Evolutionary conservation across 2,329 filamentous ascomycete genomes (phyloP), one percentile per base, ranked within the genome.

Genomic region (Beauveria asiatica): DNA sequence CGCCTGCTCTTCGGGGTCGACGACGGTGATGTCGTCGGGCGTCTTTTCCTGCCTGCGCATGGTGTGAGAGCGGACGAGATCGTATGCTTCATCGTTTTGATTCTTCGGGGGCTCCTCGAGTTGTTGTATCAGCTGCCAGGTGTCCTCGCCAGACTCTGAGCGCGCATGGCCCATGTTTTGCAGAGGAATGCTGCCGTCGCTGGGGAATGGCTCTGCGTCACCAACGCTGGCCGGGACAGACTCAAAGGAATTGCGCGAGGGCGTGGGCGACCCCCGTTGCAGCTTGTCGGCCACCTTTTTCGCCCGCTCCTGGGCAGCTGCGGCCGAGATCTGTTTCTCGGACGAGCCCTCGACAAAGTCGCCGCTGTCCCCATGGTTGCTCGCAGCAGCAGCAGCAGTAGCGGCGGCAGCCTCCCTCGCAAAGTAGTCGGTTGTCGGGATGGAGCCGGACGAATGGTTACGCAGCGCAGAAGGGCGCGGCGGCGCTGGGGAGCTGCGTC

Each of bases 1-100:
- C 13, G 41, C 49, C 57, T 59, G 57, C 46, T 62, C 55, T 52
- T 62, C 23, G 23, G 61, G 30, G 60, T 65, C 60, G 37, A 49
- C 67, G 65, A 10, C 67, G 65, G 39, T 67, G 66, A 3, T 16
- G 8, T 53, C 50, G 50, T 59, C 51, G 25, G n/a, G 51, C 23
- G 42, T 53, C 30, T 56, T 56, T 37, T 52, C 57, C 44, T 44
- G 50, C 44, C 45, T 61, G n/a, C 52, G 59, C 52, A 44, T 55
- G 37, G 75, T 75, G 63, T 79, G 76, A n/a, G 75, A 68, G 61
- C 72, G 71, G 21, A 79, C 76, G 16, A 79, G 71, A 37, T 76
- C 70, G 61, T 73, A 76, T 0, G 75, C 76, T 57, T 76, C 75
- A 0, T 70, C 68, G 30, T 70, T 72, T 52, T 66, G 61, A 17